Evolutionary conservation across 495 filamentous ascomycete species (phyloP).

Genomic region (Penicillium taxi): DNA sequence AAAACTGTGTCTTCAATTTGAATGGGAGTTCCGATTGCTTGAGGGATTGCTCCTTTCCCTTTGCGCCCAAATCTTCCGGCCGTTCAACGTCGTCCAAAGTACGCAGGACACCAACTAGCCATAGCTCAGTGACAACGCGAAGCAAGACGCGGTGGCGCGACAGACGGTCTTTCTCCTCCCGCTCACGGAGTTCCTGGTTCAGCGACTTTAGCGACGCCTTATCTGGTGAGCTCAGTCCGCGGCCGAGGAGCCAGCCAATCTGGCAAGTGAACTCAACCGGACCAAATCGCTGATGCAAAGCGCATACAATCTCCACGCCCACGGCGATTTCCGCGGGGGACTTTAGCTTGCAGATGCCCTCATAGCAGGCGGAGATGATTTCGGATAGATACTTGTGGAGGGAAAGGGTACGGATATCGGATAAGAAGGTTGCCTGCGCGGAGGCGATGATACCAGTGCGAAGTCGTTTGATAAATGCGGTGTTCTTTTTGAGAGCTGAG

Average conservation of each 20-base stretch:
- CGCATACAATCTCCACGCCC: slow-evolving; percentile 86
- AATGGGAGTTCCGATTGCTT: slow-evolving; percentile 51
- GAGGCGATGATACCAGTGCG: slow-evolving; percentile 79
- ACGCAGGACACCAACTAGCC: slow-evolving; percentile 81
- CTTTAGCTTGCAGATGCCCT: slow-evolving; percentile 88
- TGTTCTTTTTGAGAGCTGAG: slow-evolving; percentile 97
- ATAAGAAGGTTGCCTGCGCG: slow-evolving; percentile 71
- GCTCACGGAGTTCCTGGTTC: slow-evolving; percentile 72
- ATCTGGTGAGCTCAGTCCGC: slow-evolving; percentile 86
- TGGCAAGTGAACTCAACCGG: slow-evolving; percentile 84
- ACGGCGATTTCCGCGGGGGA: slow-evolving; percentile 82
- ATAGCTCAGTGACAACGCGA: slow-evolving; percentile 87
- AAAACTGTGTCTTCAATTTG: slow-evolving; percentile 25
- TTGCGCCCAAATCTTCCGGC: slow-evolving; percentile 71
- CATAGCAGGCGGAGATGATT: slow-evolving; percentile 95
- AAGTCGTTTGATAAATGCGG: slow-evolving; percentile 94
- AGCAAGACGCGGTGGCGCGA: slow-evolving; percentile 79
- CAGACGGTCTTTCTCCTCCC: slow-evolving; percentile 91
- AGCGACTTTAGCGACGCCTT: slow-evolving; percentile 75
- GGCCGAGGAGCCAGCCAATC: slow-evolving; percentile 87
- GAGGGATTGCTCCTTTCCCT: slow-evolving; percentile 53
- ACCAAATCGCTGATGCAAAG: slow-evolving; percentile 92
- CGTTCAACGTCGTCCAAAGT: slow-evolving; percentile 83
- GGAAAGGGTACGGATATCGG: slow-evolving; percentile 86
- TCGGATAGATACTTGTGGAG: slow-evolving; percentile 97